phyloP scores from a whole-genome alignment of 208 protist species.

The Paratrypanosoma confusum region DNA sequence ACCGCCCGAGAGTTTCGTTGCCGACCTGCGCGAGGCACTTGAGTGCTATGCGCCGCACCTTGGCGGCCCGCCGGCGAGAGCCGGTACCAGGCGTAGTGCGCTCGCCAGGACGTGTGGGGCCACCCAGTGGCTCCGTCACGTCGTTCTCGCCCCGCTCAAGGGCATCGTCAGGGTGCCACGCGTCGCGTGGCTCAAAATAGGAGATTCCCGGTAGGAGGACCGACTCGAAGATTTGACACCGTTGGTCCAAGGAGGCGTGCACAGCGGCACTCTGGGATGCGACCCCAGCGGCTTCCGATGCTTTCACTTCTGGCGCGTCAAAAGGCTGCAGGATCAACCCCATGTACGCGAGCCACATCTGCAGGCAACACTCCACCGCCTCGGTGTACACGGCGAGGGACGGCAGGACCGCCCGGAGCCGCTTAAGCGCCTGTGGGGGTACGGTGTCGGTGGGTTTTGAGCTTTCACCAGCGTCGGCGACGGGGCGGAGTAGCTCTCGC shows the following conservation, averaged over 20 bases:
- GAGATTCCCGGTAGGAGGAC: constrained; percentile 2
- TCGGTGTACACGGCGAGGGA: constrained; percentile 3
- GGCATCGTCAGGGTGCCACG: too few species aligned
- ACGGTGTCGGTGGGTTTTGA: neutral
- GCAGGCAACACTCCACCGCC: constrained; percentile 52
- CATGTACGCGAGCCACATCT: constrained; percentile 73
- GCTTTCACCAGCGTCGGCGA: too few species aligned
- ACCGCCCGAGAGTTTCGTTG: too few species aligned
- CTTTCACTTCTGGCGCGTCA: too few species aligned
- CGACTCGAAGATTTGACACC: constrained; percentile 18
- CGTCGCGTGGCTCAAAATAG: constrained; percentile 31
- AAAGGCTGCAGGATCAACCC: constrained; percentile 75
- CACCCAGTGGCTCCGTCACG: too few species aligned
- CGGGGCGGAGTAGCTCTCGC: constrained; percentile 13
- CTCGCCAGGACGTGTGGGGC: too few species aligned
- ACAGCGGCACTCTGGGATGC: too few species aligned
- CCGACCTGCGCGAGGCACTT: constrained; percentile 74
- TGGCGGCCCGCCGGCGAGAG: too few species aligned
- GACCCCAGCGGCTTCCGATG: too few species aligned
- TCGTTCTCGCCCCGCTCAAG: too few species aligned
- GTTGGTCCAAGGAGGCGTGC: constrained; percentile 42
- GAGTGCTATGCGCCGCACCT: constrained; percentile 34
- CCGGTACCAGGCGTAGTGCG: neutral
- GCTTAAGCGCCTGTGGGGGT: neutral
- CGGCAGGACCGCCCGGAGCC: neutral